Evolutionary conservation across 2,329 filamentous ascomycete species (phyloP).

Genomic region (Fusarium foetens): DNA sequence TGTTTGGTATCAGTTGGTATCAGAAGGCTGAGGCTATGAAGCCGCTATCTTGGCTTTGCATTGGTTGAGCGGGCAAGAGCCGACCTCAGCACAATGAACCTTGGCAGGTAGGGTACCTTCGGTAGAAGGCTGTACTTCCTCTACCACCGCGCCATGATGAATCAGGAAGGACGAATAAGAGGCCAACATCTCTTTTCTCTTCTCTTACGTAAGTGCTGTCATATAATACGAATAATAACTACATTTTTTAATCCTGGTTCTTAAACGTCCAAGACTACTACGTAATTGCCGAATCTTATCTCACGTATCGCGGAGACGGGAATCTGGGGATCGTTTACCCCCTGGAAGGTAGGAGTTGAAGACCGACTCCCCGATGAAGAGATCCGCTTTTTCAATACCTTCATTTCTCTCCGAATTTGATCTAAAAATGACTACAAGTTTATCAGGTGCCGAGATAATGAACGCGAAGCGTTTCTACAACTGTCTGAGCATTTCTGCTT

Average conservation of each 20-base stretch:
- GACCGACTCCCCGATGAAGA: not conserved
- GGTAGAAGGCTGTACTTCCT: not conserved
- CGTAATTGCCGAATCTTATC: conserved; percentile 5
- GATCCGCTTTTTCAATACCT: not conserved
- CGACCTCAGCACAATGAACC: not conserved
- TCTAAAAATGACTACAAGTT: not conserved
- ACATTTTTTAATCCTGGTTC: not conserved
- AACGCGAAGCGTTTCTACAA: rapidly evolving
- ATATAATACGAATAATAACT: not conserved
- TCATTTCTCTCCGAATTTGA: not conserved
- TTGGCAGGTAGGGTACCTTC: not conserved
- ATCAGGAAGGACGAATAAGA: not conserved
- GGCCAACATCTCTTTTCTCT: not conserved
- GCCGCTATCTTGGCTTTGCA: not conserved
- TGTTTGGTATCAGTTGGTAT: not conserved
- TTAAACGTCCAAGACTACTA: not conserved
- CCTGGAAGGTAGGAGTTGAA: not conserved
- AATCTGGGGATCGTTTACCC: not conserved
- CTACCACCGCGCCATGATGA: not conserved
- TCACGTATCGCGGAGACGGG: not conserved
- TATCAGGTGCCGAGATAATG: not conserved
- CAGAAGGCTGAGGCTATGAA: not conserved
- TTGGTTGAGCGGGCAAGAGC: not conserved
- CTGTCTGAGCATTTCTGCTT: rapidly evolving
- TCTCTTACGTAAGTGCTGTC: not conserved